Percentiles rank a stretch among this genome's conserved stretches.
Conservation (phyloP, 2,329 filamentous ascomycete genomes). For the Aureobasidium mangrovei region DNA sequence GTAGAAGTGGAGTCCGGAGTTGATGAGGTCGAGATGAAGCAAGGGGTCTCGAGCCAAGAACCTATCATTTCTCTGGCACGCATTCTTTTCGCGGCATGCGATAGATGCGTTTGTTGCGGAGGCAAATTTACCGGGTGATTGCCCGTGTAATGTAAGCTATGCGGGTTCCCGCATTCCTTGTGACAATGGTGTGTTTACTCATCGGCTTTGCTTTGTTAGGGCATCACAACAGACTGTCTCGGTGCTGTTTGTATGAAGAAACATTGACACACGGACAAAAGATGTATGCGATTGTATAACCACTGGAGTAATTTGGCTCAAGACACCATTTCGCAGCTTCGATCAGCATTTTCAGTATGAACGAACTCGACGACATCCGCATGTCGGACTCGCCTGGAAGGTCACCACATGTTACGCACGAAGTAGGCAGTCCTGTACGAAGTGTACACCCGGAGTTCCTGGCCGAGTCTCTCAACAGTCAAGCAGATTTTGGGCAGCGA, state of each 20-base stretch:
- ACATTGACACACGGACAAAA: neutral
- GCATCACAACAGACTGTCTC: neutral
- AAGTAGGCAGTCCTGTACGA: conserved; percentile 25
- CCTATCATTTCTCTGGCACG: conserved; percentile 22
- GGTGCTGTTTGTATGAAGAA: neutral
- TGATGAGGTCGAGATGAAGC: conserved; percentile 13
- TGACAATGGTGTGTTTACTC: conserved; percentile 8
- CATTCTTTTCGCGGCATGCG: conserved; percentile 28
- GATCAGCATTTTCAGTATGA: neutral
- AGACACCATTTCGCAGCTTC: neutral
- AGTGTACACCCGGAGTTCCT: conserved; percentile 28
- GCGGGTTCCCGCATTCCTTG: conserved; percentile 10
- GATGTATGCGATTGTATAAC: neutral
- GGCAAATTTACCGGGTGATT: conserved; percentile 28
- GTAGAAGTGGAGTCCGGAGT: neutral
- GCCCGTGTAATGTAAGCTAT: neutral
- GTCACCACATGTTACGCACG: conserved; percentile 26
- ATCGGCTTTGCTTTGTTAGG: neutral
- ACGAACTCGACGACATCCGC: conserved; percentile 17
- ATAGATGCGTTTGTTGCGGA: conserved; percentile 31
- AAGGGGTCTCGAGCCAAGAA: conserved; percentile 15
- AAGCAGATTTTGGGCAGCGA: conserved; percentile 23
- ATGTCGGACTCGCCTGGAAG: conserved; percentile 27
- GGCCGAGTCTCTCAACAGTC: conserved; percentile 24
- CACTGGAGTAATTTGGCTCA: neutral